These are phyloP conservation scores for Phialophora expanda DNA, from an alignment of 2,329 filamentous ascomycete genomes.

Conservation along the genomic window DNA sequence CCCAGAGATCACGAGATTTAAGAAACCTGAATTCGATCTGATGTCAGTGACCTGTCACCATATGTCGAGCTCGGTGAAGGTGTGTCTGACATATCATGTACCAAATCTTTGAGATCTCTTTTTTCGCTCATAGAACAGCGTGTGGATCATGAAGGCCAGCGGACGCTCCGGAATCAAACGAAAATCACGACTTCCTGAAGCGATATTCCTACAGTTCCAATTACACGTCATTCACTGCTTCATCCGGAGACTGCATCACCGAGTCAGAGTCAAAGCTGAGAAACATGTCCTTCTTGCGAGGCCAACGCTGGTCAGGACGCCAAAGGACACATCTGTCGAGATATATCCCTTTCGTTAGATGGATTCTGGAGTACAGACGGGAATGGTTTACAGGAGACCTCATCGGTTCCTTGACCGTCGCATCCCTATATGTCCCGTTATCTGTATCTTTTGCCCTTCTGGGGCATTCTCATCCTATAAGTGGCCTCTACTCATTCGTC, in stretches of 20 bases:
- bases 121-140: not conserved
- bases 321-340: conserved; percentile 1
- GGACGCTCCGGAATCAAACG: not conserved
- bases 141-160: not conserved
- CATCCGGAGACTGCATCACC: not conserved
- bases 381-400: conserved; percentile 12
- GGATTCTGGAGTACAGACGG: conserved; percentile 9
- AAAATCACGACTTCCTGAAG: not conserved
- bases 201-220: not conserved
- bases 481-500: conserved; percentile 17
- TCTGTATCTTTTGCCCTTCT: conserved; percentile 18
- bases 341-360: conserved; percentile 14
- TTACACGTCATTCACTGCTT: not conserved
- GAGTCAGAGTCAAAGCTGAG: not conserved
- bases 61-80: no score
- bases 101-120: no score
- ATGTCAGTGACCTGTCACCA: no score
- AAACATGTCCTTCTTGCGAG: not conserved
- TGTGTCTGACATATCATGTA: no score
- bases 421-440: conserved; percentile 11
- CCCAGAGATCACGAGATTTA: not conserved
- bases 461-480: conserved; percentile 18
- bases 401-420: conserved; percentile 15
- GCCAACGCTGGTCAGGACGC: not conserved
- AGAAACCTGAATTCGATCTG: no score